Conservation (phyloP, 768 basidiomycete genomes). For the Daedalea quercina region DNA sequence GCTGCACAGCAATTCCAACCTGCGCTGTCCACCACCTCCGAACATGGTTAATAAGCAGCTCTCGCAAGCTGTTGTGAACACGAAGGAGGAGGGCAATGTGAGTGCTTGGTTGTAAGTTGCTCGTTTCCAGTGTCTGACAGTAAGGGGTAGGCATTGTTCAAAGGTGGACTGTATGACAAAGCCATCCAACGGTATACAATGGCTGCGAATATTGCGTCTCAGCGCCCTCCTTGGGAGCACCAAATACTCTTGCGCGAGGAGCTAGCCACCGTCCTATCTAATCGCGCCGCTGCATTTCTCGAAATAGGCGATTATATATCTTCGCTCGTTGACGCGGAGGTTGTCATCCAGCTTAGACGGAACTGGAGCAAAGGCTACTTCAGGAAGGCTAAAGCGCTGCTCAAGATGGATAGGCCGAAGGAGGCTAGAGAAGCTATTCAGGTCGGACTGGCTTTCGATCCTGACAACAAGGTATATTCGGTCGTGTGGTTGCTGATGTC, state of each 20-base stretch:
- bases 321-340: constrained; percentile 85
- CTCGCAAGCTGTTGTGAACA: constrained; percentile 62
- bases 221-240: constrained; percentile 88
- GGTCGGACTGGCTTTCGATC: constrained; percentile 83
- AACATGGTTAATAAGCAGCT: constrained; percentile 72
- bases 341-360: constrained; percentile 75
- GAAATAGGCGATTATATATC: constrained; percentile 70
- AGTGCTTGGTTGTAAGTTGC: constrained; percentile 2
- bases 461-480: constrained; percentile 45
- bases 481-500: not conserved
- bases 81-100: constrained; percentile 95
- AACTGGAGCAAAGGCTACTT: constrained; percentile 97
- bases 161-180: constrained; percentile 55
- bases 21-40: constrained; percentile 77
- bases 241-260: constrained; percentile 82
- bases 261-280: constrained; percentile 82
- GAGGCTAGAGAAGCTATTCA: constrained; percentile 81
- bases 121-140: not conserved
- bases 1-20: constrained; percentile 59
- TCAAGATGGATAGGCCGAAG: constrained; percentile 56
- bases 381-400: constrained; percentile 84
- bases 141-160: constrained; percentile 62
- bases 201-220: constrained; percentile 69
- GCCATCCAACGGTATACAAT: constrained; percentile 78
- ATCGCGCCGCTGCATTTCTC: constrained; percentile 83